phyloP scores from a whole-genome alignment of 148 eudicot species.

The Heliosperma pusillum region DNA sequence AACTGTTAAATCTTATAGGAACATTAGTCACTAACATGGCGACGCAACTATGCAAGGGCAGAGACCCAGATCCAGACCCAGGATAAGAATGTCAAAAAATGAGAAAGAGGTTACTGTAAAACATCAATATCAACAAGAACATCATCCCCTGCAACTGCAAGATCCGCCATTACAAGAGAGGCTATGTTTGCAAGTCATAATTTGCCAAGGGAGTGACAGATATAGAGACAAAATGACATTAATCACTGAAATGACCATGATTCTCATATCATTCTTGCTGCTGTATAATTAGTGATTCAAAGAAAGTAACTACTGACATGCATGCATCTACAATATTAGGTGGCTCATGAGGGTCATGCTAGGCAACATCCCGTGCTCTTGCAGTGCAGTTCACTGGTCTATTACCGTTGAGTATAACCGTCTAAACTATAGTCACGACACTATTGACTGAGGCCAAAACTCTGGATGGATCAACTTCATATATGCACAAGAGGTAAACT shows the following conservation, averaged over 20 bases:
- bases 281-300: constrained; percentile 1
- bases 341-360: background rate
- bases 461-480: constrained; percentile 8
- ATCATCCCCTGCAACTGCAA: no score
- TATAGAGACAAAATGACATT: no score
- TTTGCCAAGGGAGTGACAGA: no score
- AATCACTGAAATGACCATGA: no score
- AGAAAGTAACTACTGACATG: background rate
- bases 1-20: background rate
- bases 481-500: constrained; percentile 7
- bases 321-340: constrained; percentile 9
- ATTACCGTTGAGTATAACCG: background rate
- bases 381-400: background rate
- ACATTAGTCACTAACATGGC: no score
- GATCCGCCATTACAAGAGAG: no score
- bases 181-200: no score
- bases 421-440: constrained; percentile 18
- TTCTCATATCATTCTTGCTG: background rate
- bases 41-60: no score
- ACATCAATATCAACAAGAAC: no score
- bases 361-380: background rate
- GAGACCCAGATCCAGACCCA: no score
- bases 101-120: no score
- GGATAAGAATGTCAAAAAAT: no score
- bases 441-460: constrained; percentile 17